phyloP scores from a whole-genome alignment of 305 asterid species.

The Fraxinus xanthoxyloides region DNA sequence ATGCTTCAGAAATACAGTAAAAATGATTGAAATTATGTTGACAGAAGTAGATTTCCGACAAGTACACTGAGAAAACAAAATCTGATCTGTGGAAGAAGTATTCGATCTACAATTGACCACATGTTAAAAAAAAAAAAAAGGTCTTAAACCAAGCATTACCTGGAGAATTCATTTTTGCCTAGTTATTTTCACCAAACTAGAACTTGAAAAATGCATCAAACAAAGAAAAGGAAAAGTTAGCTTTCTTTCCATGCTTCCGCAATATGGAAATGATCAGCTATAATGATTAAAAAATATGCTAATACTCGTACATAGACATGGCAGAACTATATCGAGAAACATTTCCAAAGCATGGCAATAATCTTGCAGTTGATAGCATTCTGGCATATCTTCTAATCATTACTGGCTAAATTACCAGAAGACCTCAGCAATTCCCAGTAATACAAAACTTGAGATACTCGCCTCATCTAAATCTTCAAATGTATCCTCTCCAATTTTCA shows the following conservation, averaged over 20 bases:
- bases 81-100: neutral
- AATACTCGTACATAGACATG: neutral
- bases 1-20: neutral
- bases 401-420: neutral
- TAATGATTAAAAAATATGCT: neutral
- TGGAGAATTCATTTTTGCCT: neutral
- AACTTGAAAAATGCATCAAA: neutral
- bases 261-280: neutral
- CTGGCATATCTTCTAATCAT: neutral
- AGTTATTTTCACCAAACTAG: neutral
- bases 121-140: neutral
- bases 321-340: neutral
- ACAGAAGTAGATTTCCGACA: neutral
- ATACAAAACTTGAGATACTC: conserved; percentile 17
- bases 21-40: neutral
- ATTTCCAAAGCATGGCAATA: neutral
- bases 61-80: neutral
- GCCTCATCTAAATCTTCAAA: conserved; percentile 99
- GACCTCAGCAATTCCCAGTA: neutral
- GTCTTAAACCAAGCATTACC: neutral
- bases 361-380: neutral
- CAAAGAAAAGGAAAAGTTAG: neutral
- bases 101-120: neutral
- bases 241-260: neutral
- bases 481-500: conserved; percentile 92